phyloP scores from a whole-genome alignment of 768 basidiomycete genomes.

The Gyrodon lividus region DNA sequence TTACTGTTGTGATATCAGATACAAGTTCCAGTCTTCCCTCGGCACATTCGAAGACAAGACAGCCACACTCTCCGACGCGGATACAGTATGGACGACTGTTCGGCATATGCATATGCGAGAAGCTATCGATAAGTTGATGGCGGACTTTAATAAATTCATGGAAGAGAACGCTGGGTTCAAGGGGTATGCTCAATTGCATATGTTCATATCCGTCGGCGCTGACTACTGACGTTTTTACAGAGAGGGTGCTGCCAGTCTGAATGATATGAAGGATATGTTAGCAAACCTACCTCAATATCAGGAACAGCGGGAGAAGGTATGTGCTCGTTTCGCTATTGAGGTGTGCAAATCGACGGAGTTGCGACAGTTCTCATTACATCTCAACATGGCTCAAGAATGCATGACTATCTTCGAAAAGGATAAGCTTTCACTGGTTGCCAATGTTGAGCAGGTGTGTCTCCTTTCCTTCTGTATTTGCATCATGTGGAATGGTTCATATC shows the following conservation, averaged over 20 bases:
- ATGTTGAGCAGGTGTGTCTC: constrained; percentile 78
- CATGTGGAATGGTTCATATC: neutral
- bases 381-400: constrained; percentile 97
- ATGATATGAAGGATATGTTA: constrained; percentile 99
- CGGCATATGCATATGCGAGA: constrained; percentile 99
- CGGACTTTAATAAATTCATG: constrained; percentile 92
- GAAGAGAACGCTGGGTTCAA: constrained; percentile 94
- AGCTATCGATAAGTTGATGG: constrained; percentile 95
- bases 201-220: constrained; percentile 1
- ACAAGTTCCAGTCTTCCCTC: constrained; percentile 87
- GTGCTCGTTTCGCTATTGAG: constrained; percentile 5
- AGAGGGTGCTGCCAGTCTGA: constrained; percentile 81
- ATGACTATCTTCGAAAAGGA: constrained; percentile 91
- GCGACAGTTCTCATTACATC: constrained; percentile 86
- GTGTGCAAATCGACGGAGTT: neutral
- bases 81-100: constrained; percentile 88
- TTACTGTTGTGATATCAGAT: constrained; percentile 45
- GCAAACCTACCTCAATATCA: constrained; percentile 93
- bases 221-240: constrained; percentile 33
- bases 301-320: constrained; percentile 90
- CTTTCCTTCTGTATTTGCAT: neutral
- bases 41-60: constrained; percentile 88
- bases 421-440: constrained; percentile 77
- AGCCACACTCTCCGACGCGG: constrained; percentile 80
- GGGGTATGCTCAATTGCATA: constrained; percentile 51